These are phyloP conservation scores for Sonneratia alba DNA, from an alignment of 345 rosid genomes.

Conservation along the genomic window DNA sequence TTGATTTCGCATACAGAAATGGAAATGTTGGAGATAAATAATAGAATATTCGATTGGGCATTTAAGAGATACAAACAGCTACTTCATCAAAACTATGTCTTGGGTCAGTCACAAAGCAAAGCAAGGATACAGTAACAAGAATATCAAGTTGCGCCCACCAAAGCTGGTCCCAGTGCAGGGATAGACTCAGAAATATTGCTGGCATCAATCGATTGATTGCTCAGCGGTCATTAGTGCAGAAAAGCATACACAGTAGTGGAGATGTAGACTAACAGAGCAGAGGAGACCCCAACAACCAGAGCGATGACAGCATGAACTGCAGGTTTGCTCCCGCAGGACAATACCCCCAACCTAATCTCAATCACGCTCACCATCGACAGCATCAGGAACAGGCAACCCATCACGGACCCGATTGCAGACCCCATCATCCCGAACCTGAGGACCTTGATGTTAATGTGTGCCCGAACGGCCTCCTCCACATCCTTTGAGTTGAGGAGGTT, in stretches of 20 bases:
- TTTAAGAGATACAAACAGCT: not conserved
- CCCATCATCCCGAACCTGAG: constrained; percentile 82
- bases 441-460: constrained; percentile 63
- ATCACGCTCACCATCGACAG: constrained; percentile 81
- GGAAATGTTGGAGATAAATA: too few species aligned
- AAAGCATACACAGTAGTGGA: constrained; percentile 79
- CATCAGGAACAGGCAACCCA: constrained; percentile 88
- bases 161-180: not conserved
- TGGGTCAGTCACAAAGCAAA: not conserved
- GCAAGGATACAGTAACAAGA: not conserved
- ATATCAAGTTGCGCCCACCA: not conserved
- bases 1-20: too few species aligned
- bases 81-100: too few species aligned
- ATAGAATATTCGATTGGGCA: too few species aligned
- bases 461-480: constrained; percentile 68
- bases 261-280: constrained; percentile 69
- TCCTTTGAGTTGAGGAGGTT: constrained; percentile 79
- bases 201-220: not conserved
- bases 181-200: not conserved
- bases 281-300: constrained; percentile 51
- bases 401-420: constrained; percentile 72
- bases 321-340: constrained; percentile 75
- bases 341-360: constrained; percentile 69
- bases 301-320: constrained; percentile 51
- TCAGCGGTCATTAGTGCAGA: constrained; percentile 25